Evolutionary conservation across 208 protist species (phyloP).

Genomic region (Lotmaria passim): DNA sequence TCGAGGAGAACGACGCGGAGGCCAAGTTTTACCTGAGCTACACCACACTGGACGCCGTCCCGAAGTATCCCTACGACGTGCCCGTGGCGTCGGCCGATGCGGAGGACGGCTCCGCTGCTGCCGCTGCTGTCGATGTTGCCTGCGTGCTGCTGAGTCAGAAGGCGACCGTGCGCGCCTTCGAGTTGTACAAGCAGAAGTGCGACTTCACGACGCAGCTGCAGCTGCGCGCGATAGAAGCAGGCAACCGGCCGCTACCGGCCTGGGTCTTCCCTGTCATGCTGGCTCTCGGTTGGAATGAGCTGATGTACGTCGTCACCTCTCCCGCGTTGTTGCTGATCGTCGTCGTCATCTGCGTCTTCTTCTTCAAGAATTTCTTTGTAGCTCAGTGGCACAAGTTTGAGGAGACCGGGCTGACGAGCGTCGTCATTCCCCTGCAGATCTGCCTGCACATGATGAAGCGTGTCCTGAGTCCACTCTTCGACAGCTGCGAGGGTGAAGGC

Average conservation of each 20-base stretch:
- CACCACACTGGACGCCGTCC: conserved; percentile 44
- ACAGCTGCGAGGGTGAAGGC: not conserved
- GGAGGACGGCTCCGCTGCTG: conserved; percentile 22
- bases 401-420: conserved; percentile 63
- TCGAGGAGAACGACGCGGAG: conserved; percentile 58
- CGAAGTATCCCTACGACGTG: conserved; percentile 54
- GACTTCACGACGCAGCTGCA: conserved; percentile 87
- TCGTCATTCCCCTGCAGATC: conserved; percentile 60
- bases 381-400: conserved; percentile 80
- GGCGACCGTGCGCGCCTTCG: conserved; percentile 60
- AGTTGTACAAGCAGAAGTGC: conserved; percentile 76
- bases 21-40: conserved; percentile 63
- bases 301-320: conserved; percentile 77
- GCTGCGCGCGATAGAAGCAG: conserved; percentile 67
- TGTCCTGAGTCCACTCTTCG: conserved; percentile 28
- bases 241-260: conserved; percentile 63
- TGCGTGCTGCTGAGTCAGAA: conserved; percentile 74
- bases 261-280: conserved; percentile 81
- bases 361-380: conserved; percentile 70
- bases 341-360: conserved; percentile 52
- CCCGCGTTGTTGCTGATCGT: conserved; percentile 67
- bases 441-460: conserved; percentile 7
- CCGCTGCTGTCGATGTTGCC: conserved; percentile 27
- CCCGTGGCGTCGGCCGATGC: conserved; percentile 26
- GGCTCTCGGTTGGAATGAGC: conserved; percentile 83